A percentile compares a stretch with the other conserved stretches of the same genome.
These are phyloP conservation scores for Crucihimalaya himalaica DNA, from an alignment of 345 rosid genomes.

Conservation along the genomic window DNA sequence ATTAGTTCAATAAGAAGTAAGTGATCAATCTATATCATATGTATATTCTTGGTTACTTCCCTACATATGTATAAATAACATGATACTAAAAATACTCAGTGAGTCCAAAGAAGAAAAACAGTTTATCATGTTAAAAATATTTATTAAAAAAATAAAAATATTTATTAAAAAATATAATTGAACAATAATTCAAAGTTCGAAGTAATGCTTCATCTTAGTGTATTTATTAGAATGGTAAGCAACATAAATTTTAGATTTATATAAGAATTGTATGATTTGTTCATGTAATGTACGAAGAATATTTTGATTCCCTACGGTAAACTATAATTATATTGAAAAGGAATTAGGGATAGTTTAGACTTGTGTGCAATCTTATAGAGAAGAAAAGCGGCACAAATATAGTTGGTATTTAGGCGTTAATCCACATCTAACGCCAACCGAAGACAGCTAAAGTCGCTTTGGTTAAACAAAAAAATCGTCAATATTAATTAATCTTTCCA, in stretches of 20 bases:
- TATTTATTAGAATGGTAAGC: neutral
- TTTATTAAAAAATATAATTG: no score
- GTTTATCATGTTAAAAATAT: no score
- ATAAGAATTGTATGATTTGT: neutral
- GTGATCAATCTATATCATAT: neutral
- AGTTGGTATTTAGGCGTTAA: slow-evolving; percentile 18
- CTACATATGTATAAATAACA: no score
- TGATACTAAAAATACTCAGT: no score
- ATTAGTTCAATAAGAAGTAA: neutral
- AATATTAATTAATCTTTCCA: no score
- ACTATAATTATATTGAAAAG: neutral
- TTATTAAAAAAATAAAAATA: no score
- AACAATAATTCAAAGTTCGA: slow-evolving; percentile 5
- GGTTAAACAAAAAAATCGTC: neutral
- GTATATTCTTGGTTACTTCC: neutral
- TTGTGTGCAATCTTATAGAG: slow-evolving; percentile 42
- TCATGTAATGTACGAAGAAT: slow-evolving; percentile 20
- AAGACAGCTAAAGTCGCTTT: slow-evolving; percentile 13
- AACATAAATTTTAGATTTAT: neutral
- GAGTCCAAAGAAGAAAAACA: no score
- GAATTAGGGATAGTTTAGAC: neutral
- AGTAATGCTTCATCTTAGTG: neutral
- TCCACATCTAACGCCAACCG: slow-evolving; percentile 9
- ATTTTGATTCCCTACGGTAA: neutral
- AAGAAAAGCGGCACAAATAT: neutral